Conservation (phyloP, 129 eudicot genomes). For the sunflower (Helianthus annuus) region HanXRQr2.0-SUNRISE NC_035446.2:169888415-169888914, state of each 20-base stretch:
- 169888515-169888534: constrained; percentile 94
- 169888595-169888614: constrained; percentile 26
- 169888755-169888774: constrained; percentile 46
- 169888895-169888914: too few species aligned
- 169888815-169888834: too few species aligned
- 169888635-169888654: neutral
- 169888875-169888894: too few species aligned
- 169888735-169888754: constrained; percentile 99
- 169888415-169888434: neutral
- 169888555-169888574: constrained; percentile 89
- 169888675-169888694: constrained; percentile 87
- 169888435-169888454: neutral
- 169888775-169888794: neutral
- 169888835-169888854: too few species aligned
- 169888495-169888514: constrained; percentile 23
- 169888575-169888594: constrained; percentile 51
- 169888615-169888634: neutral
- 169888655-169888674: constrained; percentile 49
- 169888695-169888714: constrained; percentile 91
- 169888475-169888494: constrained; percentile 6
- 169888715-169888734: constrained; percentile 99
- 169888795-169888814: too few species aligned
- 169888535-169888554: constrained; percentile 91
- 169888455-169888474: neutral
- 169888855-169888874: too few species aligned